Percentiles rank a stretch among this genome's conserved stretches.
Evolutionary conservation across 768 basidiomycete species (phyloP).

Genomic region (Russula earlei): DNA sequence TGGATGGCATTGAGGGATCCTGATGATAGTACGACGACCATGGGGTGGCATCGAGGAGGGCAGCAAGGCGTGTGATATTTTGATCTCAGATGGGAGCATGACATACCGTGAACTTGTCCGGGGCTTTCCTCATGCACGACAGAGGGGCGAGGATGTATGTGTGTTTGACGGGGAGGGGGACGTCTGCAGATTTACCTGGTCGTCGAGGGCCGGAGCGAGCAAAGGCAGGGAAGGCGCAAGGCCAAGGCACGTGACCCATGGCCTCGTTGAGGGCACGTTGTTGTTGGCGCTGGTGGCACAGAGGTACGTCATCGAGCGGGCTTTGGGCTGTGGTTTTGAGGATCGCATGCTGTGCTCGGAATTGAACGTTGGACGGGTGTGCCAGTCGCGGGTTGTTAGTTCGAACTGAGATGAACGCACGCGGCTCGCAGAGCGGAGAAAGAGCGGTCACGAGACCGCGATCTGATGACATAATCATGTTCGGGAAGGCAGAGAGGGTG

Average conservation of each 20-base stretch:
- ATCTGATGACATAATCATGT: slow-evolving; percentile 12
- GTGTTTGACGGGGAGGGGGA: neutral
- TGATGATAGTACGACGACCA: neutral
- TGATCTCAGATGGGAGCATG: neutral
- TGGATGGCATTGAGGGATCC: slow-evolving; percentile 9
- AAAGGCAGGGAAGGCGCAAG: too few species aligned
- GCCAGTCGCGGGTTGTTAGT: too few species aligned
- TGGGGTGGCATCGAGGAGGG: neutral
- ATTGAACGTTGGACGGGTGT: too few species aligned
- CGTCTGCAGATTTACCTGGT: too few species aligned
- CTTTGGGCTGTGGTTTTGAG: neutral
- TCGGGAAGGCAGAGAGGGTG: neutral
- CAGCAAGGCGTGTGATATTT: neutral
- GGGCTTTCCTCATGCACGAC: neutral
- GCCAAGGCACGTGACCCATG: too few species aligned
- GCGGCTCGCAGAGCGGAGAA: neutral
- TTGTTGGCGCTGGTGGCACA: neutral
- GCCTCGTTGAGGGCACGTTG: slow-evolving; percentile 8
- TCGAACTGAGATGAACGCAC: neutral
- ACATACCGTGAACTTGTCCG: neutral
- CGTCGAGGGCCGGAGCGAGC: neutral
- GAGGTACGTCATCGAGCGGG: slow-evolving; percentile 7
- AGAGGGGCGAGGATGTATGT: slow-evolving; percentile 6
- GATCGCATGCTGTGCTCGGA: slow-evolving; percentile 15
- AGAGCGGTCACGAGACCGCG: slow-evolving; percentile 14